Base-by-base conservation (phyloP, 2,329 filamentous ascomycete genomes). In the Hypoxylon sp. region DNA sequence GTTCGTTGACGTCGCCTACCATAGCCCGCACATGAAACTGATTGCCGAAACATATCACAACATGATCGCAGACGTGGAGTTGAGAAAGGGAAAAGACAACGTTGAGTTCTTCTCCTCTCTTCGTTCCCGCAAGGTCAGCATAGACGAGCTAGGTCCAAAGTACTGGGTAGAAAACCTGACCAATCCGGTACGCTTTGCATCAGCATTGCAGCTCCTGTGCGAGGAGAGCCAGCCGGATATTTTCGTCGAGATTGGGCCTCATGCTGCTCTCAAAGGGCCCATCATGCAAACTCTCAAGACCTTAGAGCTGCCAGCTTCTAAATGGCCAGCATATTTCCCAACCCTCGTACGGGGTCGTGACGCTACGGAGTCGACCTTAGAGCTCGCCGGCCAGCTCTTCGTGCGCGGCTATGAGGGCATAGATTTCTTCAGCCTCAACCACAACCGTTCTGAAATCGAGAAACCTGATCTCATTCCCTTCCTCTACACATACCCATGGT, bases 401-500 rank as follows among this genome's bases (percentile, higher is more conserved):
- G 57, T 72, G 24, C 70, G 69, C 32, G 76, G 76, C 0, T 71
- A 73, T 24, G 63, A 71, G 28, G 57, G 61, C n/a, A 66, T 77
- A 0, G 48, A 75, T 58, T 77, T 73, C 63, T 73, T 72, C 55
- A 71, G 72, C 30, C 67, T 75, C 61, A 75, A 75, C 32, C 72
- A 74, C 49, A 70, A 71, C 50, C 71, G 70, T 14, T 68, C 68
- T 44, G 71, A 74, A 53, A 51, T 48, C n/a, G 72, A 75, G 49
- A 68, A 64, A 32, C 74, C 73, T 4, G 71, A 72, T 44, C 38
- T 75, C 18, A 61, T 77, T 12, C 60, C 73, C 4, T 70, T 71
- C 33, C 57, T 76, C 33, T 71, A 68, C 61, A 68, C 72, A 3
- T 77, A 77, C 28, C 75, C 75, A 0, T 77, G 75, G 75, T 71